Conservation (phyloP, 805 yeast genomes). For the Grigorovia humatica region DNA sequence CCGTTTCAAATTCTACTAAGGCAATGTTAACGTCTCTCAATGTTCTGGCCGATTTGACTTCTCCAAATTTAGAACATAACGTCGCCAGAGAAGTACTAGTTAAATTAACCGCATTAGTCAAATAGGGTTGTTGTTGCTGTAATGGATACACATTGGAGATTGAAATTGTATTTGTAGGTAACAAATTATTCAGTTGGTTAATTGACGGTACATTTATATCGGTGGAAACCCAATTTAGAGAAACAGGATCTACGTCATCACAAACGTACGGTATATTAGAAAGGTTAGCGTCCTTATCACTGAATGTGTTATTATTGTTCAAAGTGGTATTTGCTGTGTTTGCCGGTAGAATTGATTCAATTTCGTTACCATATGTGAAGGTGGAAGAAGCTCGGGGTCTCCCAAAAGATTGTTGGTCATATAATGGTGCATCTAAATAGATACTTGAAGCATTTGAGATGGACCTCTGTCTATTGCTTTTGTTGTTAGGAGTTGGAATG, state of each 20-base stretch:
- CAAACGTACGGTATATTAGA: conserved; percentile 28
- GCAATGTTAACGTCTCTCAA: conserved; percentile 42
- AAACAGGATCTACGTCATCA: conserved; percentile 53
- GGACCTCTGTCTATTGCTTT: conserved; percentile 20
- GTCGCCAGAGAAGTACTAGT: conserved; percentile 43
- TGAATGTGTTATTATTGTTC: conserved; percentile 2
- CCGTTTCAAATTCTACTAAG: conserved; percentile 58
- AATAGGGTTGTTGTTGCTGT: conserved; percentile 41
- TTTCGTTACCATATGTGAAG: background rate
- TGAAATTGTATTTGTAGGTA: conserved; percentile 69
- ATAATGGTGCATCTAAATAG: conserved; percentile 23
- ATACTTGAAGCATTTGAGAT: conserved; percentile 27
- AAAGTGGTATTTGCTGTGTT: conserved; percentile 2
- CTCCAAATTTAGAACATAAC: conserved; percentile 53
- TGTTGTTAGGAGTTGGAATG: conserved; percentile 1
- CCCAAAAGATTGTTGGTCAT: conserved; percentile 10
- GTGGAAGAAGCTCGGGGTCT: background rate
- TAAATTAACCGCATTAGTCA: conserved; percentile 36
- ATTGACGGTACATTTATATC: conserved; percentile 67
- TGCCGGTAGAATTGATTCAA: conserved; percentile 11
- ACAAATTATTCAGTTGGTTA: conserved; percentile 53
- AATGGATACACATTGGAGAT: conserved; percentile 53
- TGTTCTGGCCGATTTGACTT: conserved; percentile 49
- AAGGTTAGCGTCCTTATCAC: background rate
- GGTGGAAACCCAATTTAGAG: conserved; percentile 56